Conservation (phyloP, 176 grass and related monocot species). For the Microstegium vimineum region DNA sequence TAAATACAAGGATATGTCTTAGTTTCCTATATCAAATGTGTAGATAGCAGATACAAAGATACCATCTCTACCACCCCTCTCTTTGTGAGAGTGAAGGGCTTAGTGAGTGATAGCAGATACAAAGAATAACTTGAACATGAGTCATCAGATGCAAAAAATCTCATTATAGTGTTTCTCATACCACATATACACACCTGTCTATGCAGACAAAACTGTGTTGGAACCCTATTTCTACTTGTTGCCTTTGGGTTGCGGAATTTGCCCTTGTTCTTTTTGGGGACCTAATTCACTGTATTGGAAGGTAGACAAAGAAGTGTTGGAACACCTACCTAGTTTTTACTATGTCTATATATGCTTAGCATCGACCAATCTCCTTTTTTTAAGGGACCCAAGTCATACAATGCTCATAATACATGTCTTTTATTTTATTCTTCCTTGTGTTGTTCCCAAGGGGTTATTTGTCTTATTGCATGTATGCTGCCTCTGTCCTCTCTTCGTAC, state of each 20-base stretch:
- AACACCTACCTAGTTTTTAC: background rate
- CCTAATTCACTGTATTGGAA: background rate
- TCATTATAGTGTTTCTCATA: background rate
- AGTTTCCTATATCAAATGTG: background rate
- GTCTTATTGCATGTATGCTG: background rate
- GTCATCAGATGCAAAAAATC: background rate
- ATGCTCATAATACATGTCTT: background rate
- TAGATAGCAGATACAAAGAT: background rate
- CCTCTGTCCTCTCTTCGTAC: background rate
- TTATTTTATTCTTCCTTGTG: background rate
- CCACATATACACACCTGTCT: background rate
- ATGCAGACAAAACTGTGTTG: background rate
- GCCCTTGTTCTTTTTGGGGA: background rate
- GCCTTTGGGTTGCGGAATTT: background rate
- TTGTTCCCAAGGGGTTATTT: slow-evolving; percentile 3
- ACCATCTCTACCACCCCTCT: no score
- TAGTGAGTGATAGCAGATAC: no score
- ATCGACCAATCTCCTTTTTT: background rate
- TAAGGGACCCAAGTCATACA: background rate
- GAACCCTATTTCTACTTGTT: background rate
- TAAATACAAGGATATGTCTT: background rate
- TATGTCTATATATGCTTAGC: background rate
- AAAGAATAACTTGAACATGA: background rate
- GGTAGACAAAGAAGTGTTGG: background rate
- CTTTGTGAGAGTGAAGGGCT: no score